Base-by-base conservation (phyloP, 1,284 basidiomycete species). In the Golubevia pallescens region DNA sequence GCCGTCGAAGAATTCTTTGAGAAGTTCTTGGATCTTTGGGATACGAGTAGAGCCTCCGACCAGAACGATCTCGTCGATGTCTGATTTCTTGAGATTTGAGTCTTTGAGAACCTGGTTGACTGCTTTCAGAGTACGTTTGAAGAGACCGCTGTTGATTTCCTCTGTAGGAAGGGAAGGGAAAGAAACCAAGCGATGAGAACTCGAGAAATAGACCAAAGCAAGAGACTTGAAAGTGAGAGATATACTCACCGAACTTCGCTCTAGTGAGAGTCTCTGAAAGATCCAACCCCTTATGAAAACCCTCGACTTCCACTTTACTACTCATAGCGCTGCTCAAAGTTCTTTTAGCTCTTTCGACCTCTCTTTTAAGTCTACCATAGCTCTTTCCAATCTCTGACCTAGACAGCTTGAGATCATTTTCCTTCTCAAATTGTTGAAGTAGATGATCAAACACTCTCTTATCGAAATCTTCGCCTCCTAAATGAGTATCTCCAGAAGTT, bases 381-480 rank as follows among this genome's bases (percentile, higher is more conserved):
- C 81, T 82, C 73, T 84, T 84, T 57, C 61, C 63, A 38, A 38
- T 4, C 3, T 38, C 34, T 5, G 3, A 5, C 34, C 10, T 38
- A 20, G 77, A 72, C 53, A 79, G 77, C 58, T 84, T 80, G 42
- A 79, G 66, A 60, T 74, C 71, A 24, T 78, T 73, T 78, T 86
- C 84, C 74, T 84, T 82, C 75, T 85, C 81, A 78, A 84, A 86
- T 66, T 86, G 76, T 71, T 86, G 82, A 70, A 85, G 73, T 51
- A 86, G 70, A 76, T 86, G 79, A 60, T 86, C 82, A 57, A 78
- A 78, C 42, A 86, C 77, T 54, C 84, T 80, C 78, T 86, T 86
- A 75, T 86, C 85, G 62, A 86, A 86, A 78, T 86, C 85, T 74
- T 86, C 85, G 73, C 85, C 85, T 73, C 85, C 85, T 48, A 86